A percentile compares a stretch with the other conserved stretches of the same genome.
These are phyloP conservation scores for Xylaria telfairii DNA, from an alignment of 495 filamentous ascomycete genomes.

Conservation along the genomic window DNA sequence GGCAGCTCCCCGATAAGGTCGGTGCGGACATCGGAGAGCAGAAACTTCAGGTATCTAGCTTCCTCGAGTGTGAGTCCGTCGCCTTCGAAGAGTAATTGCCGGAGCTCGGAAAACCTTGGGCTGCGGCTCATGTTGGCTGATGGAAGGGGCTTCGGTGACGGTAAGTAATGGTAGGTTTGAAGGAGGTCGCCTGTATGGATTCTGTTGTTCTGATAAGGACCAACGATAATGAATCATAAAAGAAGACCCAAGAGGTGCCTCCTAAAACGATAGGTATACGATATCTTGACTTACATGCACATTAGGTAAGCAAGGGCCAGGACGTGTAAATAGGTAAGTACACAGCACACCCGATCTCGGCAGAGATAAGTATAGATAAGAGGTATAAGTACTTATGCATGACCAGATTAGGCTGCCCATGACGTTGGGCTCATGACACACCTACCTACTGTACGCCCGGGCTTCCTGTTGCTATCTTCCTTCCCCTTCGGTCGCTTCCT, in stretches of 20 bases:
- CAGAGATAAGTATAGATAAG: background rate
- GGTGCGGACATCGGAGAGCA: slow-evolving; percentile 29
- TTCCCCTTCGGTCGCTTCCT: background rate
- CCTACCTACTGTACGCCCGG: background rate
- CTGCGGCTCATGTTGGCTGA: background rate
- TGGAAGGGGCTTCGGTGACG: background rate
- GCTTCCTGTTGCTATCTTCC: background rate
- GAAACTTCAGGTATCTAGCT: slow-evolving; percentile 32
- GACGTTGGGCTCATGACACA: background rate
- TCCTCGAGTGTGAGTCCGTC: slow-evolving; percentile 31
- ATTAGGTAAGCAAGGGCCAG: too few species aligned
- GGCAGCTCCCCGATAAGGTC: slow-evolving; percentile 43
- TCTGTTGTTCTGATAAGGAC: background rate
- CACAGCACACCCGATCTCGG: background rate
- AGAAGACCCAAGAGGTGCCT: too few species aligned
- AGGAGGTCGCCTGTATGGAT: background rate
- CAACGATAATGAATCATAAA: too few species aligned
- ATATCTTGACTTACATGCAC: too few species aligned
- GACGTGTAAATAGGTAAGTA: too few species aligned
- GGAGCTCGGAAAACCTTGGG: background rate
- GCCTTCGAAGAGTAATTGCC: slow-evolving; percentile 13
- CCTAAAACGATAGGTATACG: too few species aligned
- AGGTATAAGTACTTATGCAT: background rate
- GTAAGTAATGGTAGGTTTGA: background rate
- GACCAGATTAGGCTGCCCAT: background rate